These are phyloP conservation scores for Triticum turgidum DNA, from an alignment of 176 grass and related monocot genomes.

Conservation along the genomic window DNA sequence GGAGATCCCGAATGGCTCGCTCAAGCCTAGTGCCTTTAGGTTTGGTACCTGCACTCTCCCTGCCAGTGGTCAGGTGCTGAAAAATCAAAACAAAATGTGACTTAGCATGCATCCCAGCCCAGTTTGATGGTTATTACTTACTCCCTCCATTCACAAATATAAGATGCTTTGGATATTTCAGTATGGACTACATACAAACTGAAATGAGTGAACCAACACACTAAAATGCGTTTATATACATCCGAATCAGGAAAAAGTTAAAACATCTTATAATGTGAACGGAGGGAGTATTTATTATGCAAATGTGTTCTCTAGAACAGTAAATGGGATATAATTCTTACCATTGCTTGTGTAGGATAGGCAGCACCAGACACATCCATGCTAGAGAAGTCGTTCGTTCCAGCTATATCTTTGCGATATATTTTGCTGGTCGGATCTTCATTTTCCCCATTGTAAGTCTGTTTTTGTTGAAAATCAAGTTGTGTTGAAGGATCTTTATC, in stretches of 20 bases:
- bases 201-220: too few species aligned
- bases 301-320: background rate
- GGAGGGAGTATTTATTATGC: background rate
- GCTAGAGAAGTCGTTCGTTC: constrained; percentile 48
- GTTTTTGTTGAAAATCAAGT: constrained; percentile 72
- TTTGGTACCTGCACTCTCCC: constrained; percentile 79
- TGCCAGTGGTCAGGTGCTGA: constrained; percentile 49
- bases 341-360: constrained; percentile 62
- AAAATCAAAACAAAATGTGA: constrained; percentile 30
- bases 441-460: constrained; percentile 47
- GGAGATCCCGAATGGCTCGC: constrained; percentile 87
- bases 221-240: too few species aligned
- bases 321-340: constrained; percentile 29
- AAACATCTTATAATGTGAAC: too few species aligned
- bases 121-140: background rate
- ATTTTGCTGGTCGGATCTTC: constrained; percentile 48
- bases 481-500: constrained; percentile 60
- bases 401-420: constrained; percentile 56
- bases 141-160: too few species aligned
- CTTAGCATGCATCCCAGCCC: background rate
- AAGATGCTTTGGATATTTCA: too few species aligned
- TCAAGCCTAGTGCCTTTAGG: constrained; percentile 96
- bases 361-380: constrained; percentile 42
- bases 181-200: too few species aligned
- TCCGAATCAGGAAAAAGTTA: too few species aligned